These are phyloP conservation scores for Graphiopsis chlorocephala DNA, from an alignment of 2,329 filamentous ascomycete species.

Conservation along the genomic window DNA sequence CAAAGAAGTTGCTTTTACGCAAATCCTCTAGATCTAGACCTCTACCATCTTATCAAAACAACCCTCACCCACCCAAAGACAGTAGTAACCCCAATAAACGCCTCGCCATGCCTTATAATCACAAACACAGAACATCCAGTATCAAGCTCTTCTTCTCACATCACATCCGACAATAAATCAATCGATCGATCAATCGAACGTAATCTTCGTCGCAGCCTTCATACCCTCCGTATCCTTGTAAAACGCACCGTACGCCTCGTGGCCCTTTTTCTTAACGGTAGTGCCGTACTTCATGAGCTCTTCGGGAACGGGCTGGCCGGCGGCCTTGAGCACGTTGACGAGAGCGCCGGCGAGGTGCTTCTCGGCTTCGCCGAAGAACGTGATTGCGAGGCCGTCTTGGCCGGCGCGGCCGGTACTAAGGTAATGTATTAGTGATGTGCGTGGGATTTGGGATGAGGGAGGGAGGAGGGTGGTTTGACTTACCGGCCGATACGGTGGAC, in stretches of 20 bases:
- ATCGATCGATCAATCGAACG: constrained; percentile 63
- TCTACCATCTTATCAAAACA: neutral
- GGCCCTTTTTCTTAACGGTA: constrained; percentile 98
- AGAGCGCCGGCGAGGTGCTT: constrained; percentile 88
- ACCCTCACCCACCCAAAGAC: neutral
- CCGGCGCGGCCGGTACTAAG: constrained; percentile 84
- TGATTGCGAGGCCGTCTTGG: constrained; percentile 83
- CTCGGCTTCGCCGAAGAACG: constrained; percentile 91
- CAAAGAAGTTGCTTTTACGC: neutral
- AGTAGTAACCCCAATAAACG: neutral
- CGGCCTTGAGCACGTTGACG: constrained; percentile 92
- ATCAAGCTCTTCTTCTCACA: neutral
- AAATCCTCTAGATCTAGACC: neutral
- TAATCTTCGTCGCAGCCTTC: constrained; percentile 87
- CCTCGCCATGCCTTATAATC: neutral
- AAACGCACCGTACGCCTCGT: constrained; percentile 92
- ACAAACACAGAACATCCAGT: neutral
- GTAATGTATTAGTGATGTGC: constrained; percentile 18
- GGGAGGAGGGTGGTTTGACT: constrained; percentile 13
- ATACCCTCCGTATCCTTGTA: constrained; percentile 85
- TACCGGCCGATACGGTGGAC: constrained; percentile 84
- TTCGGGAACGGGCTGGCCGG: constrained; percentile 86
- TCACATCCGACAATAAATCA: neutral
- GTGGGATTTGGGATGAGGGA: neutral
- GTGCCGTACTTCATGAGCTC: constrained; percentile 92